phyloP scores from a whole-genome alignment of 306 rosid species.

The Urtica urens region DNA sequence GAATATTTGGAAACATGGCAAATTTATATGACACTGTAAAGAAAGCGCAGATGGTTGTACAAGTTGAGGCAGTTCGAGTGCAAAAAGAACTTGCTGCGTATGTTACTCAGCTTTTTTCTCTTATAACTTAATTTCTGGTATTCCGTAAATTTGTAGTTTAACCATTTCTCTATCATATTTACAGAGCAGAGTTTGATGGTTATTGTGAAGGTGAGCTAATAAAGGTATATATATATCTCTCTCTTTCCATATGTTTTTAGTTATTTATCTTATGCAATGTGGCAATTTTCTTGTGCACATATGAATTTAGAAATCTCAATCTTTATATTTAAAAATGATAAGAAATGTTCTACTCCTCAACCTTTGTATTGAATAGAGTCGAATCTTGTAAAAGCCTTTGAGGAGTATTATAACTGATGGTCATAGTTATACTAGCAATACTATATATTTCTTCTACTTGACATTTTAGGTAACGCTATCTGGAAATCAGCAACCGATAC shows the following conservation, averaged over 20 bases:
- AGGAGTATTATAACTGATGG: background rate
- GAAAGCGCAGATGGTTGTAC: conserved; percentile 77
- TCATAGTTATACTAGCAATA: background rate
- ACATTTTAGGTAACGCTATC: conserved; percentile 57
- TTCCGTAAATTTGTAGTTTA: conserved; percentile 11
- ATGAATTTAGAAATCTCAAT: too few relatives aligned
- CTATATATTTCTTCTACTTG: background rate
- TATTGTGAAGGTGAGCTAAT: conserved; percentile 69
- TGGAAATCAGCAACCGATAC: conserved; percentile 71
- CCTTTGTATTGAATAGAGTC: too few relatives aligned
- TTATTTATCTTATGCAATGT: background rate
- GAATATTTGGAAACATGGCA: conserved; percentile 68
- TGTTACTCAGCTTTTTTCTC: too few relatives aligned
- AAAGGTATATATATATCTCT: conserved; percentile 45
- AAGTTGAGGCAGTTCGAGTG: conserved; percentile 63
- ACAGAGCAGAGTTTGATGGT: conserved; percentile 78
- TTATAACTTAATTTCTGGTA: conserved; percentile 12
- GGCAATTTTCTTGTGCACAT: too few relatives aligned
- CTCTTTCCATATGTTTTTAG: background rate
- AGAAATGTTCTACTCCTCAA: too few relatives aligned
- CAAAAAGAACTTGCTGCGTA: conserved; percentile 75
- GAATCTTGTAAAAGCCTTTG: too few relatives aligned
- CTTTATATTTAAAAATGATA: too few relatives aligned
- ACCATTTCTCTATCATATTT: conserved; percentile 20
- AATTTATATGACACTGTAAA: conserved; percentile 63